Base-by-base conservation (phyloP, 106 monocot species). In the Acorus calamus region DNA sequence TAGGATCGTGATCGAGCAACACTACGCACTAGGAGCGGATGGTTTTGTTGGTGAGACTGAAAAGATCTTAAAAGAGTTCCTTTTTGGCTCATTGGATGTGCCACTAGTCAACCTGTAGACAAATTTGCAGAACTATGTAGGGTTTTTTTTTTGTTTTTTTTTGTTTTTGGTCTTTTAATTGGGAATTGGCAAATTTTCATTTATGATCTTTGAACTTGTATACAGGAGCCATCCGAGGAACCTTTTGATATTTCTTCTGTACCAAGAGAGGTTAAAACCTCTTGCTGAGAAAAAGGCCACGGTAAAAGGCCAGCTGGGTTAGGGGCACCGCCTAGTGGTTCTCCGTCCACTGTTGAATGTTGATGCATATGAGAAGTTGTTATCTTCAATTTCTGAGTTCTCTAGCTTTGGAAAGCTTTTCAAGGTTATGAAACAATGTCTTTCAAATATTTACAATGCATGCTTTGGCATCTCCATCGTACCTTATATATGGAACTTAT, bases 1-100 rank as follows among this genome's bases (percentile, higher is more conserved):
- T 65, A 98, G 96, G 96, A 91, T 74, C 91, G 96, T 69, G 96
- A 98, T 60, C 78, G 91, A 2, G 96, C 90, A 42, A 98, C 96
- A 66, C 87, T 98, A 85, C 60, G 77, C 70, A 11, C 70, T 98
- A 52, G 85, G 57, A 53, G 71, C 72, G 55, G 87, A 87, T 61
- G 85, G 58, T 11, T 42, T 60, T 50, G 78, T 83, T 73, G 71
- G 66, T 13, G 77, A 79, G 62, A 83, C 78, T 4, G 73, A 74
- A 11, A 75, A 74, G 90, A 87, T 71, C 78, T 79, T n/a, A 90
- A 87, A 87, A 70, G 82, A 91, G 0, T 98, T 98, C 28, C 96
- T 91, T 59, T 98, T 98, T 75, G 88, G 91, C 56, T 77, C 91
- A 12, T 75, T 98, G 63, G 90, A 87, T 64, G 71, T 88, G 59